These are phyloP conservation scores for Fusarium clavum DNA, from an alignment of 2,329 filamentous ascomycete genomes.

Conservation along the genomic window DNA sequence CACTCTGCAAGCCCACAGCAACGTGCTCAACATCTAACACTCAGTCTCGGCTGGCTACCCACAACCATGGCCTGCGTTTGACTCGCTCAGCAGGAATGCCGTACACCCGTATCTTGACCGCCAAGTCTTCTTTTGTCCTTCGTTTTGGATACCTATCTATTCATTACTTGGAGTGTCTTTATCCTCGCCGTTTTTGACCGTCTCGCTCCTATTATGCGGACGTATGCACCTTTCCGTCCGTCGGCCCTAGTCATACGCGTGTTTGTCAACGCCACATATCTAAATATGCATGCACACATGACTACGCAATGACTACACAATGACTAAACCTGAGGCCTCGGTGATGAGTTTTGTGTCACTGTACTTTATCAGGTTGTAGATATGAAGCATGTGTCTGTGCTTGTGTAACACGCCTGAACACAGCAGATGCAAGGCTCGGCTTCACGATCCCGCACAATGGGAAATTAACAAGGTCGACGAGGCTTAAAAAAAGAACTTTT, in stretches of 20 bases:
- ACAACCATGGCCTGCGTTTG: conserved; percentile 19
- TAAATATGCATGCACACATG: background rate
- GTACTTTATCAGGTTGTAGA: conserved; percentile 10
- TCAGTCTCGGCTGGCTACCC: conserved; percentile 39
- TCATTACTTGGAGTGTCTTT: background rate
- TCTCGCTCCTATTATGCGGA: background rate
- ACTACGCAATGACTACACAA: too few relatives aligned
- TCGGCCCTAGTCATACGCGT: conserved; percentile 7
- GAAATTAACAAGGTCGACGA: background rate
- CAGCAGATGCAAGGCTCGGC: background rate
- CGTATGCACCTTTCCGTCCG: conserved; percentile 24
- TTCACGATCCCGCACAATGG: conserved; percentile 9
- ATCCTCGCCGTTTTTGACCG: background rate
- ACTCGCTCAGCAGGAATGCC: conserved; percentile 28
- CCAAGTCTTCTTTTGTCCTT: background rate
- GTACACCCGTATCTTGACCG: conserved; percentile 27
- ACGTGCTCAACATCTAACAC: conserved; percentile 39
- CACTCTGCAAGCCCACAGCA: conserved; percentile 6
- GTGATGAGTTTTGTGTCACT: conserved; percentile 3
- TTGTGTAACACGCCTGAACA: conserved; percentile 16
- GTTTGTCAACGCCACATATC: conserved; percentile 16
- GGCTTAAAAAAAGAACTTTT: conserved; percentile 9
- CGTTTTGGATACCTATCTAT: background rate
- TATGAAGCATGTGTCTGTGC: conserved; percentile 30
- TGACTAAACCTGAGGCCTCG: background rate